Conservation (phyloP, 2,329 filamentous ascomycete species). For the Magnaporthiopsis incrustans region DNA sequence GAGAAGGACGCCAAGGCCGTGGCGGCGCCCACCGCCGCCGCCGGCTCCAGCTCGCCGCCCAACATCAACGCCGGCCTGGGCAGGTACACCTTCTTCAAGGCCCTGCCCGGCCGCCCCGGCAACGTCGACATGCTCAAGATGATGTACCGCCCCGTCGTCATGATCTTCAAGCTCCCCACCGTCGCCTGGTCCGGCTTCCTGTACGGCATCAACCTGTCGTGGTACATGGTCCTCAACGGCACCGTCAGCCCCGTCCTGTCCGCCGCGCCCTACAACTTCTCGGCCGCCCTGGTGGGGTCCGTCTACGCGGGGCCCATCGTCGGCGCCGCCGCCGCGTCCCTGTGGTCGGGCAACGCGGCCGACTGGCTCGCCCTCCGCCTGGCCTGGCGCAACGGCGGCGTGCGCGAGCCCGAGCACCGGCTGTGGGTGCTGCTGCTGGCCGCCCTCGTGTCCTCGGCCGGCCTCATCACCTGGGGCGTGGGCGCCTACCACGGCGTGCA, state of each 20-base stretch:
- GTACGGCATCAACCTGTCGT: conserved; percentile 19
- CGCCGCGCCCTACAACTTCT: conserved; percentile 17
- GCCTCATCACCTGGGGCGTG: conserved; percentile 40
- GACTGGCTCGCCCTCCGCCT: conserved; percentile 21
- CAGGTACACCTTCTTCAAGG: conserved; percentile 8
- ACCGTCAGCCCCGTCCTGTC: conserved; percentile 15
- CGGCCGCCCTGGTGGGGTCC: conserved; percentile 13
- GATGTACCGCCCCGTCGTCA: conserved; percentile 8
- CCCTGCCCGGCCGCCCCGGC: conserved; percentile 14
- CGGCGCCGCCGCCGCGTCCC: conserved; percentile 14
- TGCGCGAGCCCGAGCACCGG: conserved; percentile 23
- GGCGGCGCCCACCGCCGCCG: neutral
- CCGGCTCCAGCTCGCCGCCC: conserved; percentile 6
- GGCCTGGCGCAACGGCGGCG: conserved; percentile 31
- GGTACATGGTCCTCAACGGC: conserved; percentile 20
- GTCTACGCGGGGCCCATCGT: conserved; percentile 15
- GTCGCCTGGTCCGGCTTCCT: conserved; percentile 16
- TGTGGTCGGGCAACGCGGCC: conserved; percentile 15
- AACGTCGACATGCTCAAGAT: conserved; percentile 16
- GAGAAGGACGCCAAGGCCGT: neutral
- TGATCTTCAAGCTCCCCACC: conserved; percentile 11
- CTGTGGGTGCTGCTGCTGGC: conserved; percentile 30
- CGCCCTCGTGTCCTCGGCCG: conserved; percentile 30
- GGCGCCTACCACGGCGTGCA: conserved; percentile 32
- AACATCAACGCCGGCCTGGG: neutral